Conservation (phyloP, 352 stramenopile species). For the Pythium oligandrum region DNA sequence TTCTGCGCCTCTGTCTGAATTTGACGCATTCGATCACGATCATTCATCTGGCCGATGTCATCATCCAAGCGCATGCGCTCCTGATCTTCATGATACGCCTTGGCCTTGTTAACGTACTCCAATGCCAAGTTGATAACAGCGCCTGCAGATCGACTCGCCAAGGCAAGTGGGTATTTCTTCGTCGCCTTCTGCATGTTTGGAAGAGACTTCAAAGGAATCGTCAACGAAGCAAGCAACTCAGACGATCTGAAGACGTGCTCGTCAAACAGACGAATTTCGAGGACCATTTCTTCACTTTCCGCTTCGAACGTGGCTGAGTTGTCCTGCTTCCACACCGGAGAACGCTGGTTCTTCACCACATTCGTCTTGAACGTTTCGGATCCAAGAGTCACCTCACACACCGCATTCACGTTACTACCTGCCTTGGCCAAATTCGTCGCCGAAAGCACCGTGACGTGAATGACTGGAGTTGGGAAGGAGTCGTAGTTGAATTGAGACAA, state of each 20-base stretch:
- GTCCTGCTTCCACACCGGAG: slow-evolving; percentile 83
- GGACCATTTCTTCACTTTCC: slow-evolving; percentile 69
- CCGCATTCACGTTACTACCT: slow-evolving; percentile 65
- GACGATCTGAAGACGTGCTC: slow-evolving; percentile 77
- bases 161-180: slow-evolving; percentile 78
- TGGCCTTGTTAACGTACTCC: slow-evolving; percentile 84
- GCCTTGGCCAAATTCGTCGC: slow-evolving; percentile 77
- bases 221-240: slow-evolving; percentile 68
- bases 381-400: slow-evolving; percentile 80
- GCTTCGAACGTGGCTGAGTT: slow-evolving; percentile 82
- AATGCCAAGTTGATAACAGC: slow-evolving; percentile 71
- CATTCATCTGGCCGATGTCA: slow-evolving; percentile 65
- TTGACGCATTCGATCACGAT: slow-evolving; percentile 79
- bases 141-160: slow-evolving; percentile 71
- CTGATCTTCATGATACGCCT: slow-evolving; percentile 71
- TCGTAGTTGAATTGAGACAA: slow-evolving; percentile 87
- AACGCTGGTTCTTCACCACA: slow-evolving; percentile 75
- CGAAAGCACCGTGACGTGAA: slow-evolving; percentile 77
- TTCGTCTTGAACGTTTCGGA: slow-evolving; percentile 82
- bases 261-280: slow-evolving; percentile 82
- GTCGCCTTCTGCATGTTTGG: slow-evolving; percentile 82
- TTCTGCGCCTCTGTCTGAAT: slow-evolving; percentile 79
- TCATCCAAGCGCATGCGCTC: slow-evolving; percentile 50
- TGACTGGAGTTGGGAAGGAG: slow-evolving; percentile 68
- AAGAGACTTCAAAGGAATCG: slow-evolving; percentile 75